These are phyloP conservation scores for Picochlorum sp. DNA, from an alignment of 139 green algal species.

Conservation along the genomic window DNA sequence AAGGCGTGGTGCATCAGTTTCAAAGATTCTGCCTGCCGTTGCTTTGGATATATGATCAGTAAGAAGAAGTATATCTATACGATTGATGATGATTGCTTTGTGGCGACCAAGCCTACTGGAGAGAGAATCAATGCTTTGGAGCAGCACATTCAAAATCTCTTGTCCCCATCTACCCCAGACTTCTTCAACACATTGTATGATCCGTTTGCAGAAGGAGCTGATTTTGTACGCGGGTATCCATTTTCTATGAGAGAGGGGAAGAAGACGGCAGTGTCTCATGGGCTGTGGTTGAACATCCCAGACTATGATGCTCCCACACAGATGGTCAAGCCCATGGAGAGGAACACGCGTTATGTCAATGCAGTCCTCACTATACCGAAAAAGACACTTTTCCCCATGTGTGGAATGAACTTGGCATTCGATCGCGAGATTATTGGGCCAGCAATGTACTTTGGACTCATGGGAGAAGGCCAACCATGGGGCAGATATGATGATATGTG, in stretches of 20 bases:
- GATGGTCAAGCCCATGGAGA: constrained; percentile 93
- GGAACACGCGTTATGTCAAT: constrained; percentile 91
- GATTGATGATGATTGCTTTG: constrained; percentile 96
- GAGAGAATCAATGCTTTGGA: constrained; percentile 89
- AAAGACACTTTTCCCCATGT: constrained; percentile 94
- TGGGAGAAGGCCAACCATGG: constrained; percentile 93
- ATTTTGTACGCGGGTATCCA: constrained; percentile 71
- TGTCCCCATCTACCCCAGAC: constrained; percentile 83
- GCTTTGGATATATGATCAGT: constrained; percentile 89
- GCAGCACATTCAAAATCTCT: constrained; percentile 93
- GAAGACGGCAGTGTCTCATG: constrained; percentile 84
- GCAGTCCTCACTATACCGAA: constrained; percentile 93
- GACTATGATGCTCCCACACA: constrained; percentile 96
- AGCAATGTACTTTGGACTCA: constrained; percentile 97
- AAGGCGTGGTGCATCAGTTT: constrained; percentile 93
- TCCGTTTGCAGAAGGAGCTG: constrained; percentile 67
- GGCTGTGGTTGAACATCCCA: constrained; percentile 96
- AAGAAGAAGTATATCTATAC: constrained; percentile 97
- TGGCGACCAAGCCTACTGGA: constrained; percentile 67
- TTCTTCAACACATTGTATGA: constrained; percentile 99
- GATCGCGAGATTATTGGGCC: constrained; percentile 82
- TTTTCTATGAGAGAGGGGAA: constrained; percentile 82
- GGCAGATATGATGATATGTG: constrained; percentile 98
- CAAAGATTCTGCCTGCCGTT: constrained; percentile 90
- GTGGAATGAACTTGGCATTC: constrained; percentile 96